Evolutionary conservation across 2,329 filamentous ascomycete genomes (phyloP), one percentile per base, ranked within the genome.

Genomic region (Nigrograna mackinnonii): DNA sequence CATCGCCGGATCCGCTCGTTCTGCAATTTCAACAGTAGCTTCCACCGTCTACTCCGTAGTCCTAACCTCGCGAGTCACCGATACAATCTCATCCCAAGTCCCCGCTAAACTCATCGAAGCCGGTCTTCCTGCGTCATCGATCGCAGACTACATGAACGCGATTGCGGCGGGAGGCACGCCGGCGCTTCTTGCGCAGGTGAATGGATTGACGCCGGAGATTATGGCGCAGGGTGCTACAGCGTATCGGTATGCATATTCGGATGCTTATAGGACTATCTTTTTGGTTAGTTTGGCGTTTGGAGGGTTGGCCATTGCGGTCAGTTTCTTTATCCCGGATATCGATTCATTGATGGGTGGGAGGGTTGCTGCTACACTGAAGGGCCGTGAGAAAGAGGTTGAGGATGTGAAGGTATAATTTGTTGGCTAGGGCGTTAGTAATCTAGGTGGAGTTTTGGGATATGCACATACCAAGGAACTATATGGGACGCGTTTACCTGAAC

Each of bases 241-340:
- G 4, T 40, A 72, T 16, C 62, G 66, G 0, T 55, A 50, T 4
- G 72, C 70, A 5, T 69, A 69, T 37, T 55, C 68, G 1, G 62
- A 71, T 28, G 68, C 70, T 5, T 72, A 71, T 47, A 58, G 67
- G 43, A 72, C 71, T 2, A 69, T 75, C 0, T 75, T 70, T 22
- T 44, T 73, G 2, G 62, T 64, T 1, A 71, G 62, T 49, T 44
- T 73, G 16, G 69, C 63, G 0, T 73, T 73, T 26, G 61, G 63
- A 18, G 69, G 55, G 0, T 63, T 73, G 16, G 69, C 65, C 5
- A 66, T 72, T 5, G 40, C 71, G 4, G 37, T 30, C 3, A 43
- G 22, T 9, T 39, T 44, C 14, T 48, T 48, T 21, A 42, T 47
- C 16, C 42, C 49, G 5, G 39, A 52, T 35, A 42, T 45, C 30